These are phyloP conservation scores for Anisogramma anomala DNA, from an alignment of 2,329 filamentous ascomycete species.

Conservation along the genomic window DNA sequence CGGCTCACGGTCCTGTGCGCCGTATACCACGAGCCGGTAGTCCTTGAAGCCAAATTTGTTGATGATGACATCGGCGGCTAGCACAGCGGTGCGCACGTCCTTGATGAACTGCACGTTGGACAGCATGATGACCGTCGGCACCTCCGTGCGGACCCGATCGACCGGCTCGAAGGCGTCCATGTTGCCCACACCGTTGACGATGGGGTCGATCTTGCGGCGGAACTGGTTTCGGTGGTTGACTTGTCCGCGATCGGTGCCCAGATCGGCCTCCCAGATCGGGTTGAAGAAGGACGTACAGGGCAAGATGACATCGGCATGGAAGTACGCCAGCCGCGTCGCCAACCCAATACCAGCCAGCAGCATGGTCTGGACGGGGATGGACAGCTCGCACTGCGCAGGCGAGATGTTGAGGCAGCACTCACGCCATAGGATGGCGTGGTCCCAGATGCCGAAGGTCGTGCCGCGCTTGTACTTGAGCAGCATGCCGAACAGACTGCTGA, in stretches of 20 bases:
- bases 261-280: slow-evolving; percentile 51
- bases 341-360: slow-evolving; percentile 36
- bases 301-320: slow-evolving; percentile 48
- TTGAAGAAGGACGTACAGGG: slow-evolving; percentile 51
- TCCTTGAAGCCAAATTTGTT: slow-evolving; percentile 56
- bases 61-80: slow-evolving; percentile 53
- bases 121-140: slow-evolving; percentile 53
- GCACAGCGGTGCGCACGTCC: slow-evolving; percentile 52
- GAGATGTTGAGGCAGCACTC: slow-evolving; percentile 41
- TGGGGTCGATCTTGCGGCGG: slow-evolving; percentile 49
- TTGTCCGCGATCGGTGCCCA: slow-evolving; percentile 45
- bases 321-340: slow-evolving; percentile 32
- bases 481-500: slow-evolving; percentile 48
- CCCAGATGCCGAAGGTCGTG: slow-evolving; percentile 51
- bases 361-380: slow-evolving; percentile 36
- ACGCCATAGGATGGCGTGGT: slow-evolving; percentile 51
- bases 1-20: slow-evolving; percentile 50
- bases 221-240: slow-evolving; percentile 46
- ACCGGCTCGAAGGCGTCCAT: slow-evolving; percentile 52
- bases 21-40: slow-evolving; percentile 51
- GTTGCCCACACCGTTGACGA: slow-evolving; percentile 54
- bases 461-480: slow-evolving; percentile 50
- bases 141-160: slow-evolving; percentile 44
- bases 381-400: slow-evolving; percentile 35
- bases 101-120: slow-evolving; percentile 50